A percentile compares a stretch with the other conserved stretches of the same genome.
Evolutionary conservation across 306 rosid species (phyloP).

Genomic region (Dalbergia cultrata): DNA sequence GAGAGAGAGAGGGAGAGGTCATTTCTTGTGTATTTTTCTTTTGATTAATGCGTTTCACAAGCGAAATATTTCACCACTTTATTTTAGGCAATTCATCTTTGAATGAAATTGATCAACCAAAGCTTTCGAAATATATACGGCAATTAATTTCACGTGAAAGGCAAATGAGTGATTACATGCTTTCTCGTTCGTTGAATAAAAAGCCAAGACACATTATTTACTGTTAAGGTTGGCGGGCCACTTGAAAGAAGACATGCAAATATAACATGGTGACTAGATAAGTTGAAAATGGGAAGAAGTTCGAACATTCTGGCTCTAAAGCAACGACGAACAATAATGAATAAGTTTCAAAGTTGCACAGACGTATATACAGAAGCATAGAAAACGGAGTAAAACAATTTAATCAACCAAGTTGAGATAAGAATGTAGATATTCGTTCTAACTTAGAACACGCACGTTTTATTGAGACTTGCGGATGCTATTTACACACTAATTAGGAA

Average conservation of each 20-base stretch:
- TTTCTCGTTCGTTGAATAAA: background rate
- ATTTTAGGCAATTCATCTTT: background rate
- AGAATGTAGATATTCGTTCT: background rate
- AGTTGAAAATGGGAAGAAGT: too few species aligned
- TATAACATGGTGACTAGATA: too few species aligned
- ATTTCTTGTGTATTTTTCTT: background rate
- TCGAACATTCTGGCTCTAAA: too few species aligned
- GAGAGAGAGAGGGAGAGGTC: background rate
- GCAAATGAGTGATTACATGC: background rate
- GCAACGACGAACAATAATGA: background rate
- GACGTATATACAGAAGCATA: background rate
- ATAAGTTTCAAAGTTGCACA: background rate
- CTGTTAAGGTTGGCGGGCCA: too few species aligned
- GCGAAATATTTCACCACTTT: background rate
- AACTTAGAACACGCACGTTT: background rate
- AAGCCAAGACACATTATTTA: background rate
- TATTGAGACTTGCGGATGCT: too few species aligned
- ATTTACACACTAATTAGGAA: too few species aligned
- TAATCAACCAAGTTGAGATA: background rate
- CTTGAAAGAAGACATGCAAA: too few species aligned
- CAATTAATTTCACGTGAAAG: background rate
- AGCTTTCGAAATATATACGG: background rate
- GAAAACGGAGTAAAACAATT: background rate
- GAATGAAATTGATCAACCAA: background rate
- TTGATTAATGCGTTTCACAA: slow-evolving; percentile 36